Evolutionary conservation across 257 asterid species (phyloP).

Genomic region (Parsonsia alboflavescens): DNA sequence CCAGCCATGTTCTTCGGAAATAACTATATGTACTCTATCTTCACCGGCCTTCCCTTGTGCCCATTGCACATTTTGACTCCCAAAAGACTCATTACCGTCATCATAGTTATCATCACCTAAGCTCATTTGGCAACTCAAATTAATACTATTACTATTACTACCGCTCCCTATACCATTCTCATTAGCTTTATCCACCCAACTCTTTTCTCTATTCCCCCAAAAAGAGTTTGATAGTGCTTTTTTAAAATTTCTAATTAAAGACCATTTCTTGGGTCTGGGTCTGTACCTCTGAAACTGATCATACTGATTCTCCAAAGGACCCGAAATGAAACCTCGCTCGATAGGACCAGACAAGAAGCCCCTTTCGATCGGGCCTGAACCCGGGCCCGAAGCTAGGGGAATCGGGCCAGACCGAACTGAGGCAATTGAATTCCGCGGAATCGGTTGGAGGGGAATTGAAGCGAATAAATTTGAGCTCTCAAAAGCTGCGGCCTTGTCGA

Average conservation of each 20-base stretch:
- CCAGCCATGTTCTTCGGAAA: constrained; percentile 87
- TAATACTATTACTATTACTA: constrained; percentile 39
- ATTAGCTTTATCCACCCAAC: constrained; percentile 23
- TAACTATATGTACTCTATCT: constrained; percentile 78
- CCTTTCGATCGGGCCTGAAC: constrained; percentile 71
- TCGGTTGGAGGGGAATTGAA: constrained; percentile 85
- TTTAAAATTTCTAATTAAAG: constrained; percentile 41
- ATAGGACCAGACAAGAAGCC: constrained; percentile 97
- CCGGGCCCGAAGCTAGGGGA: constrained; percentile 31
- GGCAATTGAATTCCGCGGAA: constrained; percentile 37
- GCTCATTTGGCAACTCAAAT: constrained; percentile 63
- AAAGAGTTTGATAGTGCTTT: constrained; percentile 50
- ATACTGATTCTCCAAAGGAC: constrained; percentile 73
- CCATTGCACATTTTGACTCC: constrained; percentile 87
- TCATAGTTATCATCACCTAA: constrained; percentile 63
- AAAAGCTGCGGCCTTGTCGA: constrained; percentile 82
- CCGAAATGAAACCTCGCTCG: constrained; percentile 79
- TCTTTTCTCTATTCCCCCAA: constrained; percentile 46
- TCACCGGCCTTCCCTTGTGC: constrained; percentile 99
- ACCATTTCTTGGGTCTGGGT: constrained; percentile 63
- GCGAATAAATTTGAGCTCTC: constrained; percentile 84
- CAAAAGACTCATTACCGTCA: constrained; percentile 50
- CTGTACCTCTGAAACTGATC: constrained; percentile 71
- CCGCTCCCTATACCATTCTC: constrained; percentile 31
- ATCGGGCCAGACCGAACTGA: constrained; percentile 67